These are phyloP conservation scores for Simplicillium aogashimaense DNA, from an alignment of 2,329 filamentous ascomycete genomes.

Conservation along the genomic window DNA sequence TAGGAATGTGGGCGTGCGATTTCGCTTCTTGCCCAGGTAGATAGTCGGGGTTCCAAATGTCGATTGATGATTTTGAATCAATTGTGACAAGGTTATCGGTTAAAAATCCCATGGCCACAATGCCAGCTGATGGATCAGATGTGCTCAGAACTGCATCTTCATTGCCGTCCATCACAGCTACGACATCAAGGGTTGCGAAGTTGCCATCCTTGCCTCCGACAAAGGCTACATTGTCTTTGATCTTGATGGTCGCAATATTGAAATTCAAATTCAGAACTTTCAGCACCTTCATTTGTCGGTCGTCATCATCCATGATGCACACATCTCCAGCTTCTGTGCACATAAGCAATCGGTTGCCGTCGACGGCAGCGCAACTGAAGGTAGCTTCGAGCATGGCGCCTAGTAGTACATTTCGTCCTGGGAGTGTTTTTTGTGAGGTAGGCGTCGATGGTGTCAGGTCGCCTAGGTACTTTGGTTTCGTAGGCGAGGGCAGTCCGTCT, in stretches of 20 bases:
- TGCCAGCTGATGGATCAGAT: conserved; percentile 28
- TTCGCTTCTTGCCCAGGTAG: conserved; percentile 27
- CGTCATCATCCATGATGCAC: conserved; percentile 75
- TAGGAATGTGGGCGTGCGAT: conserved; percentile 37
- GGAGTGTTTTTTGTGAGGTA: conserved; percentile 50
- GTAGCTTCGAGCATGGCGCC: conserved; percentile 73
- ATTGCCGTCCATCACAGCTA: conserved; percentile 33
- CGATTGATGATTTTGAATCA: conserved; percentile 65
- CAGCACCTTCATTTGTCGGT: conserved; percentile 59
- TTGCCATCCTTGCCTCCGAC: conserved; percentile 59
- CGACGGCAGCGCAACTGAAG: conserved; percentile 71
- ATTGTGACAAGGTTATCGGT: conserved; percentile 61
- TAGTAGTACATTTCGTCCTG: conserved; percentile 80
- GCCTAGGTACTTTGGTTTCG: conserved; percentile 46
- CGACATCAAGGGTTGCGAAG: conserved; percentile 43
- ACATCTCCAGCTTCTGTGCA: conserved; percentile 83
- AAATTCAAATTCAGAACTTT: conserved; percentile 60
- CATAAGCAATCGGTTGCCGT: conserved; percentile 65
- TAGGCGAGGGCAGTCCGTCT: conserved; percentile 51
- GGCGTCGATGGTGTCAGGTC: conserved; percentile 26
- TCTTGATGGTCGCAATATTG: conserved; percentile 54
- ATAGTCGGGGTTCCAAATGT: conserved; percentile 47
- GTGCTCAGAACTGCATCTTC: conserved; percentile 27
- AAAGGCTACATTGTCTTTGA: conserved; percentile 50
- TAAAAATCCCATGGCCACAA: conserved; percentile 62